A percentile compares a stretch with the other conserved stretches of the same genome.
phyloP scores from a whole-genome alignment of 2,329 filamentous ascomycete genomes.

The Cordyceps cateniannulata region DNA sequence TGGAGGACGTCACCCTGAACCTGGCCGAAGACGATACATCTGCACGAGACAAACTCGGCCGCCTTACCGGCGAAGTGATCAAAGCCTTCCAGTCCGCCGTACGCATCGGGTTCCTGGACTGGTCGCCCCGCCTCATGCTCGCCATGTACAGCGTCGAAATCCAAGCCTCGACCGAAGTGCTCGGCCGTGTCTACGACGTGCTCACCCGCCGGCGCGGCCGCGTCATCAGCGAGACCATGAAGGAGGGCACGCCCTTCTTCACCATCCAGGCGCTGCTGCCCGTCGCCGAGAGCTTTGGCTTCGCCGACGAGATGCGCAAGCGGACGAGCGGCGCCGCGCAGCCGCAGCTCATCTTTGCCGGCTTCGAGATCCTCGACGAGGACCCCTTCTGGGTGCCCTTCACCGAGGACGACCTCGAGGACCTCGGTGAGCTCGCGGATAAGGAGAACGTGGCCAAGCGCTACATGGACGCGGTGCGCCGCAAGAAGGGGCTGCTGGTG shows the following conservation, averaged over 20 bases:
- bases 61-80: conserved; percentile 89
- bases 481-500: conserved; percentile 81
- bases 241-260: conserved; percentile 94
- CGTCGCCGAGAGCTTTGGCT: conserved; percentile 92
- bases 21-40: conserved; percentile 49
- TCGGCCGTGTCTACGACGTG: conserved; percentile 94
- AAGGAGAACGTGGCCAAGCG: conserved; percentile 92
- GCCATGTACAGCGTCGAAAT: conserved; percentile 99
- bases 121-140: conserved; percentile 89
- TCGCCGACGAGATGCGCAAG: conserved; percentile 94
- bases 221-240: conserved; percentile 85
- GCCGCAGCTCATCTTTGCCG: conserved; percentile 88
- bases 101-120: conserved; percentile 81
- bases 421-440: conserved; percentile 89
- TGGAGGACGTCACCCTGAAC: conserved; percentile 69
- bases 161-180: conserved; percentile 89
- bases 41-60: conserved; percentile 61
- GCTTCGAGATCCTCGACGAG: conserved; percentile 87
- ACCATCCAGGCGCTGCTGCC: conserved; percentile 84
- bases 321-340: conserved; percentile 83
- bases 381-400: conserved; percentile 98
- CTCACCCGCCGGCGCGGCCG: conserved; percentile 87
- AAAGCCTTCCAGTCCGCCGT: conserved; percentile 82
- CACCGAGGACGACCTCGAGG: conserved; percentile 93
- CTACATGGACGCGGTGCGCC: conserved; percentile 87